phyloP scores from a whole-genome alignment of 2,329 filamentous ascomycete species.

The Colletotrichum cordylinicola region DNA sequence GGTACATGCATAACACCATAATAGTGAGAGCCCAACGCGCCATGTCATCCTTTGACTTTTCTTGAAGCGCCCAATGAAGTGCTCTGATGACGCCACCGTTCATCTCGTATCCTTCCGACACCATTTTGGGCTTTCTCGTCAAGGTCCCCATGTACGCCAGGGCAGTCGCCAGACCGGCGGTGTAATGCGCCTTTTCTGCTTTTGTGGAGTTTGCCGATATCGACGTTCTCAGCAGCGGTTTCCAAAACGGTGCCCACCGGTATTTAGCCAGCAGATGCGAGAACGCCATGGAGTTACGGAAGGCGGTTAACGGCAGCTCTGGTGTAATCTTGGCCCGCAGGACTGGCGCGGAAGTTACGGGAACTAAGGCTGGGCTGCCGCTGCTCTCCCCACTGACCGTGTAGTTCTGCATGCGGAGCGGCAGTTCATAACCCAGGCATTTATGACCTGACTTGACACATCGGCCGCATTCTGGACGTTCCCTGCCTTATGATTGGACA shows the following conservation, averaged over 20 bases:
- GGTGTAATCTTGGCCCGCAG: background rate
- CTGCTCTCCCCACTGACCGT: background rate
- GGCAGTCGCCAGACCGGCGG: background rate
- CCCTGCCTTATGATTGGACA: background rate
- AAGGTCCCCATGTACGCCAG: background rate
- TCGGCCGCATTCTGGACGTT: background rate
- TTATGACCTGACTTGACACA: slow-evolving; percentile 12
- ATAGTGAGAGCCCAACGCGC: slow-evolving; percentile 5
- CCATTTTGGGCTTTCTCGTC: background rate
- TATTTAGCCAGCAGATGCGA: background rate
- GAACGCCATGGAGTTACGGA: slow-evolving; percentile 7
- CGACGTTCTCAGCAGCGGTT: background rate
- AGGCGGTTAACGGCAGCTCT: background rate
- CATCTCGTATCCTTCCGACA: background rate
- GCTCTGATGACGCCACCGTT: background rate
- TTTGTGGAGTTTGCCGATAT: background rate
- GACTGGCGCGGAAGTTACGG: background rate
- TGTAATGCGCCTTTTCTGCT: background rate
- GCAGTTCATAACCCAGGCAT: background rate
- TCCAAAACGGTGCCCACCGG: slow-evolving; percentile 11
- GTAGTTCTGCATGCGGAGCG: slow-evolving; percentile 8
- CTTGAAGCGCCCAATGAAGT: background rate
- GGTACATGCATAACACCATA: slow-evolving; percentile 1
- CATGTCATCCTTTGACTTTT: background rate
- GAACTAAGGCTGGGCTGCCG: background rate